These are phyloP conservation scores for Triticum monococcum DNA, from an alignment of 176 grass and related monocot species.

Conservation along the genomic window DNA sequence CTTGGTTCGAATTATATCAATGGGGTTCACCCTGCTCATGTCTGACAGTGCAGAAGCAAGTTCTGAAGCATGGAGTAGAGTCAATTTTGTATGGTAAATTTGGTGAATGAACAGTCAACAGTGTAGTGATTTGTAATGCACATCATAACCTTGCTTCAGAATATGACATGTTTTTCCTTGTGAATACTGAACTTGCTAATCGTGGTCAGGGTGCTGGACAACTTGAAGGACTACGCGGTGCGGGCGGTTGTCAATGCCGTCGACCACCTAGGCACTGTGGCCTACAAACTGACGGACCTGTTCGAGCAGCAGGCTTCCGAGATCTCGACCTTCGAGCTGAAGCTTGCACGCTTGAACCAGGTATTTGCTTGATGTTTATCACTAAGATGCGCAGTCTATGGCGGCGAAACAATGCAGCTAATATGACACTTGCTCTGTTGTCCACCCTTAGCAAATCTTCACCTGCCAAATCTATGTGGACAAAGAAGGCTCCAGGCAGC, in stretches of 20 bases:
- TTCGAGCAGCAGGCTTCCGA: conserved; percentile 91
- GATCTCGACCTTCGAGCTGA: conserved; percentile 65
- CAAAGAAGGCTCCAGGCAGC: conserved; percentile 82
- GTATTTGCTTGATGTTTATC: conserved; percentile 32
- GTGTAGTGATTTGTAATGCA: background rate
- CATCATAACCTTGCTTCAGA: background rate
- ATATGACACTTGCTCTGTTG: background rate
- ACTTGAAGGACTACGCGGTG: conserved; percentile 89
- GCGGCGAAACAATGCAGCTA: background rate
- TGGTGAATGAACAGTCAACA: background rate
- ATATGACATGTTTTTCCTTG: background rate
- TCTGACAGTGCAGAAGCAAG: background rate
- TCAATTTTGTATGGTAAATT: background rate
- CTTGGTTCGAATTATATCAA: background rate
- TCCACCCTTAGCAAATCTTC: conserved; percentile 49
- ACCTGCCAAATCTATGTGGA: conserved; percentile 77
- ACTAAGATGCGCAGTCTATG: background rate
- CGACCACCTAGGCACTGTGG: conserved; percentile 92
- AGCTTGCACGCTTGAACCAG: conserved; percentile 78
- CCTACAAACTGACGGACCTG: conserved; percentile 89
- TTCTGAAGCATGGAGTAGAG: background rate
- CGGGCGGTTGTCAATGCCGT: conserved; percentile 89
- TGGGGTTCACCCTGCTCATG: background rate
- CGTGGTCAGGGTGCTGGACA: conserved; percentile 77
- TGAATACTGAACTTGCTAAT: background rate